Conservation (phyloP, 2,329 filamentous ascomycete genomes). For the Clonostachys chloroleuca region DNA sequence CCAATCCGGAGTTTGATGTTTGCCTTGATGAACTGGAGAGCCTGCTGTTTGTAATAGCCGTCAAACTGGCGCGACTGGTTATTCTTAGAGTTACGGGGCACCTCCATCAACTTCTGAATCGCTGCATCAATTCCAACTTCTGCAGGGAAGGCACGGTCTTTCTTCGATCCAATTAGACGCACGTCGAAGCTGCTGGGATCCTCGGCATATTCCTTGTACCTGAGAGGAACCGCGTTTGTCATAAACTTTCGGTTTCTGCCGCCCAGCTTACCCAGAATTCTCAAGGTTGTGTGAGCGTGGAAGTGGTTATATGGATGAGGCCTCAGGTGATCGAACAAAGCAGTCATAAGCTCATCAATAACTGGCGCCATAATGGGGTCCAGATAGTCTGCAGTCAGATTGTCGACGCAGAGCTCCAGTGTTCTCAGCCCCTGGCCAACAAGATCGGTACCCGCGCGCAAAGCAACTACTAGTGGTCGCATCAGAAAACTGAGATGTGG, state of each 20-base stretch:
- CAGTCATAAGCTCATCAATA: constrained; percentile 97
- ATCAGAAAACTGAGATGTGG: constrained; percentile 96
- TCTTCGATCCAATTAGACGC: constrained; percentile 82
- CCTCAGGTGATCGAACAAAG: constrained; percentile 90
- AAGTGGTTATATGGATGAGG: constrained; percentile 96
- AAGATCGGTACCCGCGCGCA: constrained; percentile 86
- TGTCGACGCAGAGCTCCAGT: constrained; percentile 94
- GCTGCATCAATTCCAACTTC: constrained; percentile 85
- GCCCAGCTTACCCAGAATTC: constrained; percentile 93
- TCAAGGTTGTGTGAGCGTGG: constrained; percentile 95
- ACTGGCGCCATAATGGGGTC: constrained; percentile 99
- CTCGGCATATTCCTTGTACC: constrained; percentile 81
- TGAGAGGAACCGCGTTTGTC: constrained; percentile 79
- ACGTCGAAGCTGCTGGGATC: constrained; percentile 85
- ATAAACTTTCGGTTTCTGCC: constrained; percentile 95
- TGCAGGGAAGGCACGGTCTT: constrained; percentile 82
- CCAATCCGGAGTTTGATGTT: constrained; percentile 91
- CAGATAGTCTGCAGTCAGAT: constrained; percentile 93
- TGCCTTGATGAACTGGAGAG: constrained; percentile 79
- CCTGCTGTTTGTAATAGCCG: constrained; percentile 87
- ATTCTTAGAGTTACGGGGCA: constrained; percentile 57
- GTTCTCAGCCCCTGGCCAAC: constrained; percentile 93
- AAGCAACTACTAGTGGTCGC: constrained; percentile 92
- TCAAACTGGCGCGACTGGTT: constrained; percentile 61
- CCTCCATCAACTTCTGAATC: constrained; percentile 81